These are phyloP conservation scores for Saposhnikovia divaricata DNA, from an alignment of 129 eudicot species.

Conservation along the genomic window DNA sequence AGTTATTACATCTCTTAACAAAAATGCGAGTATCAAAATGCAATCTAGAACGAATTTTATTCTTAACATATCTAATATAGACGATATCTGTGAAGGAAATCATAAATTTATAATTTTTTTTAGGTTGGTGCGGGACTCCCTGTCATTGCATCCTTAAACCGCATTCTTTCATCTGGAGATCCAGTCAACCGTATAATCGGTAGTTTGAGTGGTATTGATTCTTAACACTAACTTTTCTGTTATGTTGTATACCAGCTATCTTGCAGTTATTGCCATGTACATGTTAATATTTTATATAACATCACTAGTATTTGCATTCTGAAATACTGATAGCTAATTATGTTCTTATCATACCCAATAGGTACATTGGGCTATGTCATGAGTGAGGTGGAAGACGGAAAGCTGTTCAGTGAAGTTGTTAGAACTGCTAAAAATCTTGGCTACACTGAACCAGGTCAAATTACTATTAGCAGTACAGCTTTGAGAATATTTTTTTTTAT, in stretches of 20 bases:
- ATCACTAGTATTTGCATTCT: constrained; percentile 7
- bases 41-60: neutral
- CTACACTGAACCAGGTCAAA: constrained; percentile 93
- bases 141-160: constrained; percentile 69
- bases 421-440: constrained; percentile 82
- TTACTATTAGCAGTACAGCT: constrained; percentile 4
- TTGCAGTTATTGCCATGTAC: constrained; percentile 12
- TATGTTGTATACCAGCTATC: neutral
- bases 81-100: neutral
- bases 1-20: neutral
- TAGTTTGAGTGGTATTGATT: constrained; percentile 78
- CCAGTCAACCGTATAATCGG: constrained; percentile 57
- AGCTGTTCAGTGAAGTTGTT: constrained; percentile 79
- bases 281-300: neutral
- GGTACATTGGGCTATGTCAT: constrained; percentile 95
- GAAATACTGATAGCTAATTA: neutral
- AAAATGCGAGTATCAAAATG: neutral
- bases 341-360: constrained; percentile 20
- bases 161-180: constrained; percentile 84
- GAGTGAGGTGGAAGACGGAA: constrained; percentile 94
- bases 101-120: constrained; percentile 1
- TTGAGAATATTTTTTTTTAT: neutral
- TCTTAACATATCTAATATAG: neutral
- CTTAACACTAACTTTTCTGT: constrained; percentile 7
- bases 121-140: constrained; percentile 99